Evolutionary conservation across 352 stramenopile genomes (phyloP), one percentile per base, ranked within the genome.

Genomic region (Phytopythium vexans): DNA sequence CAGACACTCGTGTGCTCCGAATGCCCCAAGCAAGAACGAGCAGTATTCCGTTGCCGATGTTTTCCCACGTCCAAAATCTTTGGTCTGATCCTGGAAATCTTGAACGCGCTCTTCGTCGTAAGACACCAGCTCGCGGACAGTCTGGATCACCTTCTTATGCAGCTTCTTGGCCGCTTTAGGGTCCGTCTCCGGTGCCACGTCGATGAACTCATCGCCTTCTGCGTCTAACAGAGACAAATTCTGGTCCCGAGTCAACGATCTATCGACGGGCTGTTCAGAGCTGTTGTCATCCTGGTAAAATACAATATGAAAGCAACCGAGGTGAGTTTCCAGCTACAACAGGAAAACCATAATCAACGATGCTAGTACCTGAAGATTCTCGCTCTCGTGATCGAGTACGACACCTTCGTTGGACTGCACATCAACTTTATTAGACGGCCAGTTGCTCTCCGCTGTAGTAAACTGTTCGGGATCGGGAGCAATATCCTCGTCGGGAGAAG

Each of bases 21-120:
- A 62, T 8, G 76, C 75, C 3, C 82, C 79, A 31, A 88, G 70
- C 6, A 92, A 60, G 54, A 89, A 92, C 7, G 82, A 77, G 39
- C 77, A 87, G 53, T 89, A 90, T 41, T 90, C 80, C n/a, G 77
- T 88, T 0, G 75, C 78, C 40, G 77, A 77, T 8, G 68, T 81
- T 52, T 86, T 82, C 1, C 76, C 74, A 9, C 77, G 72, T 4
- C 82, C 82, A 64, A 89, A 92, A 52, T 92, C 80, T 51, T 74
- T 87, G 0, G 79, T 90, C 49, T 88, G 78, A 31, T 90, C 80
- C 42, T 90, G 82, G 47, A 92, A 92, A 48, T 88, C 82, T 15
- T 74, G 76, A 10, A 90, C 77, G 37, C 82, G 82, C 38, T 90
- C 82, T 54, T 89, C 77, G 31, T 92, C 77, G 39, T 77, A 64